Evolutionary conservation across 208 protist genomes (phyloP).

Genomic region (Wallacemonas sp.): DNA sequence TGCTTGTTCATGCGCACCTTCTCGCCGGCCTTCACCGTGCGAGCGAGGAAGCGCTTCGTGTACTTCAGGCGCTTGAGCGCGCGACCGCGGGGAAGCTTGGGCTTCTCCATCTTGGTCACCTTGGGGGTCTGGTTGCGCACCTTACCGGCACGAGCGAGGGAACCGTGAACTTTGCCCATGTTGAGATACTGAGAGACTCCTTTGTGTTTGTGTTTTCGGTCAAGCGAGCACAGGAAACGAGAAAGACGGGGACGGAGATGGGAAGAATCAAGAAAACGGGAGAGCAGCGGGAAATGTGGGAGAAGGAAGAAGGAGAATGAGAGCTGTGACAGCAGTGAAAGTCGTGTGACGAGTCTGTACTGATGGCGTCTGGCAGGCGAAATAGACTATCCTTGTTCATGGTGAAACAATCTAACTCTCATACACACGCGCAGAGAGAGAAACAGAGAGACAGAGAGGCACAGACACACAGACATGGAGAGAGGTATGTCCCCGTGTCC

Average conservation of each 20-base stretch:
- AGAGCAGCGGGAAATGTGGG: background rate
- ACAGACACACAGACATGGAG: no score
- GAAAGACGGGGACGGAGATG: background rate
- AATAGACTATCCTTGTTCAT: no score
- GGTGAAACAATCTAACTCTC: no score
- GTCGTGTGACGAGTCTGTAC: no score
- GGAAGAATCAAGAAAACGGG: background rate
- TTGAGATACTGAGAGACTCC: conserved; percentile 23
- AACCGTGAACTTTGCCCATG: conserved; percentile 98
- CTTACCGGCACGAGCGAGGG: conserved; percentile 98
- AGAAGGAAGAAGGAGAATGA: no score
- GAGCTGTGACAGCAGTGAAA: no score
- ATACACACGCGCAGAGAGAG: no score
- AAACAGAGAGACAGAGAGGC: no score
- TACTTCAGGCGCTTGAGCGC: conserved; percentile 98
- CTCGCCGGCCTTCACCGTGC: conserved; percentile 92
- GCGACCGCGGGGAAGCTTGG: conserved; percentile 94
- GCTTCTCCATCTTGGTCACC: conserved; percentile 95
- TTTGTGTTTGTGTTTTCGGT: conserved; percentile 59
- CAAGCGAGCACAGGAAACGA: conserved; percentile 13
- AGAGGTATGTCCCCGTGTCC: no score
- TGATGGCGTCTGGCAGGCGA: no score
- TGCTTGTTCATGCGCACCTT: conserved; percentile 95
- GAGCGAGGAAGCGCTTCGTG: conserved; percentile 96
- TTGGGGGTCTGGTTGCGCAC: conserved; percentile 98